Evolutionary conservation across 2,329 filamentous ascomycete species (phyloP).

Genomic region (Albifimbria verrucaria): DNA sequence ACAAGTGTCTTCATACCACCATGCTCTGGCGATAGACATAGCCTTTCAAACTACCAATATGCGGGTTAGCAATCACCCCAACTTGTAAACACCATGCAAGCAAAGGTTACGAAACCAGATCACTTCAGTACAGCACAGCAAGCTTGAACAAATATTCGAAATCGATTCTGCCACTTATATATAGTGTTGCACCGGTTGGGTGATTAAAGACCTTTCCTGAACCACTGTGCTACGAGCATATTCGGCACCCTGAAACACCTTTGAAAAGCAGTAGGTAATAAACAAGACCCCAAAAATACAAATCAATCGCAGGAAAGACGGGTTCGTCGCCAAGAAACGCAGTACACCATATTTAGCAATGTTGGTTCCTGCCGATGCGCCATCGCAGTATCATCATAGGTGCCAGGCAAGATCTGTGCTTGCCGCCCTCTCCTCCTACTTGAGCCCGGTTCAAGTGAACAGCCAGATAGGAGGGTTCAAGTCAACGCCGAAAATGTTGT

Average conservation of each 20-base stretch:
- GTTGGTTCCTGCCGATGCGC: background rate
- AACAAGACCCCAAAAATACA: conserved; percentile 5
- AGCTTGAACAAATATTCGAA: conserved; percentile 13
- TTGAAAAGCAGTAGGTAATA: conserved; percentile 1
- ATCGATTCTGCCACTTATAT: conserved; percentile 4
- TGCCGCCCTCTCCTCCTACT: background rate
- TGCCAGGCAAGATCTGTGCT: background rate
- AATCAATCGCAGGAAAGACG: conserved; percentile 16
- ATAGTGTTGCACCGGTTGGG: conserved; percentile 5
- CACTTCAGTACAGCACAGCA: background rate
- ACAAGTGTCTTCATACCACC: too few species aligned
- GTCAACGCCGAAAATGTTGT: background rate
- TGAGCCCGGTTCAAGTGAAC: background rate
- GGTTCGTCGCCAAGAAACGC: conserved; percentile 17
- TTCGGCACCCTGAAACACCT: background rate
- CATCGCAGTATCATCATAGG: background rate
- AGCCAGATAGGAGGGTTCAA: background rate
- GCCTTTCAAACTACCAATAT: too few species aligned
- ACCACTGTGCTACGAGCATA: background rate
- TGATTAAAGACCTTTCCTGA: background rate
- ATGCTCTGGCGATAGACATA: too few species aligned
- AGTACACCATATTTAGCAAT: background rate
- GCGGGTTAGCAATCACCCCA: too few species aligned
- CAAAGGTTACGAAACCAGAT: too few species aligned
- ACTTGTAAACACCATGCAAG: too few species aligned